Evolutionary conservation across 108 stramenopile species (phyloP).

Genomic region (Cyclostephanos invisitatus): DNA sequence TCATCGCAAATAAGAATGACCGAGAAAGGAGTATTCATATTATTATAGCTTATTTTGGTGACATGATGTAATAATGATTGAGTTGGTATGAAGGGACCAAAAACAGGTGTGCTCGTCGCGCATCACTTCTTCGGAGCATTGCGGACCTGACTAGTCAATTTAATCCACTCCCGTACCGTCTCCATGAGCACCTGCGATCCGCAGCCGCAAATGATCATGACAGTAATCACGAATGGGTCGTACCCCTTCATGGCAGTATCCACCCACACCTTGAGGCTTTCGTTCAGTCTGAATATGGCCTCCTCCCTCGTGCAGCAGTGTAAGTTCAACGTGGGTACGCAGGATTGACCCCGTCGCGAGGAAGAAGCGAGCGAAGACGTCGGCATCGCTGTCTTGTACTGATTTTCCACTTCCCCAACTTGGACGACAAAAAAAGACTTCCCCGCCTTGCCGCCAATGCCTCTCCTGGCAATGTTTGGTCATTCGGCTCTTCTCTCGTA

Average conservation of each 20-base stretch:
- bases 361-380: too few species aligned
- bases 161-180: constrained; percentile 24
- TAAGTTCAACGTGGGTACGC: constrained; percentile 5
- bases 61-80: too few species aligned
- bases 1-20: too few species aligned
- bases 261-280: constrained; percentile 19
- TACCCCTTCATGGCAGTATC: constrained; percentile 20
- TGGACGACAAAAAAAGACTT: constrained; percentile 22
- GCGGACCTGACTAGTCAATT: constrained; percentile 6
- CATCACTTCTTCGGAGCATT: constrained; percentile 33
- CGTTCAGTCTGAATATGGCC: constrained; percentile 14
- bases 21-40: too few species aligned
- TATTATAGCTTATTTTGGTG: too few species aligned
- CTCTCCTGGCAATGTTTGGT: background rate
- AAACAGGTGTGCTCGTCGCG: too few species aligned
- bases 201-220: constrained; percentile 24
- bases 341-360: background rate
- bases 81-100: too few species aligned
- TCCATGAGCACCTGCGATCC: constrained; percentile 24
- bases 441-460: constrained; percentile 21
- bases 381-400: constrained; percentile 33
- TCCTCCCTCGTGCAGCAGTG: constrained; percentile 18
- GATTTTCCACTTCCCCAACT: constrained; percentile 21
- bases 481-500: background rate
- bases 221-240: constrained; percentile 18